Conservation (phyloP, 1,139 yeast species). For the Taphrina pruni region DNA sequence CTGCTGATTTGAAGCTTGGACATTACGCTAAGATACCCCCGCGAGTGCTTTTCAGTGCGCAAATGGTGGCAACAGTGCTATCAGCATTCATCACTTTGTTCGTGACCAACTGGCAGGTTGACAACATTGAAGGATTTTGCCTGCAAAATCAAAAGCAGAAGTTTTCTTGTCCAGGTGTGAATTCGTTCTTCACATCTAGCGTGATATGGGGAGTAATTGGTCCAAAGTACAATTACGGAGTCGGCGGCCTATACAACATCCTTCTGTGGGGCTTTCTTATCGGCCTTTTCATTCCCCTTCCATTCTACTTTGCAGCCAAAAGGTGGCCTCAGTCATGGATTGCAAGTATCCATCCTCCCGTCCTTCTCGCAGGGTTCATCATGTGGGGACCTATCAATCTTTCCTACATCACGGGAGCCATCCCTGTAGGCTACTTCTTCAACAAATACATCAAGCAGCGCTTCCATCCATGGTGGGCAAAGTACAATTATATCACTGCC, state of each 20-base stretch:
- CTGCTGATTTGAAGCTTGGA: constrained; percentile 66
- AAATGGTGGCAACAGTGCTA: constrained; percentile 52
- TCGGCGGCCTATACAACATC: constrained; percentile 24
- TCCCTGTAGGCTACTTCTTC: constrained; percentile 59
- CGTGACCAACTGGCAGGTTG: constrained; percentile 61
- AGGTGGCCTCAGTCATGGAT: constrained; percentile 18
- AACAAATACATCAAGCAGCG: constrained; percentile 60
- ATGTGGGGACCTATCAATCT: constrained; percentile 63
- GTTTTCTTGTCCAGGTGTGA: constrained; percentile 49
- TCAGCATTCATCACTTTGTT: constrained; percentile 58
- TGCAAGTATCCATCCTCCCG: constrained; percentile 58
- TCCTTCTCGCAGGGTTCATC: constrained; percentile 61
- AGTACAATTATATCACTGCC: constrained; percentile 49
- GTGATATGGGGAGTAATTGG: constrained; percentile 65
- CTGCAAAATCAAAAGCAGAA: constrained; percentile 54
- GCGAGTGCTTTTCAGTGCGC: constrained; percentile 63
- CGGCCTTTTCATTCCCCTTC: constrained; percentile 59
- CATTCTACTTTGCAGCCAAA: constrained; percentile 52
- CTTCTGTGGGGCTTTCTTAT: constrained; percentile 58
- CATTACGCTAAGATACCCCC: constrained; percentile 71
- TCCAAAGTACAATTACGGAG: constrained; percentile 58
- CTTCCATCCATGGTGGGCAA: constrained; percentile 67
- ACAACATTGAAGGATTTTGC: constrained; percentile 52
- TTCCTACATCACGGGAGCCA: constrained; percentile 58
- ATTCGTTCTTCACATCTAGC: constrained; percentile 59